These are phyloP conservation scores for Umbilicus rupestris DNA, from an alignment of 164 flowering plant genomes.

Conservation along the genomic window DNA sequence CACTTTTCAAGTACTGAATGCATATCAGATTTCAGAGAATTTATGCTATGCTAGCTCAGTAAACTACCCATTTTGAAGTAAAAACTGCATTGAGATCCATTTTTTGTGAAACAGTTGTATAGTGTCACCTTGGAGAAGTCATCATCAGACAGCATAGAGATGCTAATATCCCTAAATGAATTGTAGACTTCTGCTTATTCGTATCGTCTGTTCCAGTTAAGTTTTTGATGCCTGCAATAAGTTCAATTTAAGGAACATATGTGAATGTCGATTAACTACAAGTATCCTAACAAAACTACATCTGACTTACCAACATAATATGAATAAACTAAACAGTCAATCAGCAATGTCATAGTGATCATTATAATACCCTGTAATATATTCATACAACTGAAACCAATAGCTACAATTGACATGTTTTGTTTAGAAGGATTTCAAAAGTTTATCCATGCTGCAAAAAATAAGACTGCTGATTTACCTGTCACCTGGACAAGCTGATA, in stretches of 20 bases:
- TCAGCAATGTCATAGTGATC: no score
- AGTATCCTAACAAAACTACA: neutral
- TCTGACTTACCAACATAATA: neutral
- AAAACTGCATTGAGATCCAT: neutral
- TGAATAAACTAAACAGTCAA: neutral
- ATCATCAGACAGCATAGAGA: conserved; percentile 30
- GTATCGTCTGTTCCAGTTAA: conserved; percentile 8
- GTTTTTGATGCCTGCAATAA: neutral
- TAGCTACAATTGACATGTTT: neutral
- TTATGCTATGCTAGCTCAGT: neutral
- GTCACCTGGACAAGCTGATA: conserved; percentile 23
- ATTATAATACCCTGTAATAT: no score
- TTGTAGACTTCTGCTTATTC: conserved; percentile 18
- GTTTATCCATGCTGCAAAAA: neutral
- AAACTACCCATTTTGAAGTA: neutral
- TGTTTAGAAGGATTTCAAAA: neutral
- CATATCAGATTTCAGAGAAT: neutral
- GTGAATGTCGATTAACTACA: neutral
- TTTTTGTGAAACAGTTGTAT: neutral
- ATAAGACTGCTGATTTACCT: conserved; percentile 16
- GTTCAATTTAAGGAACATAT: neutral
- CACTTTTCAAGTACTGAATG: no score
- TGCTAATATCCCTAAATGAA: conserved; percentile 17
- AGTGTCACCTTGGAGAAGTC: conserved; percentile 28
- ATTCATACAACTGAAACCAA: neutral